Percentiles rank a stretch among this genome's conserved stretches.
These are phyloP conservation scores for Corniculantispora saksenae DNA, from an alignment of 2,329 filamentous ascomycete species.

Conservation along the genomic window DNA sequence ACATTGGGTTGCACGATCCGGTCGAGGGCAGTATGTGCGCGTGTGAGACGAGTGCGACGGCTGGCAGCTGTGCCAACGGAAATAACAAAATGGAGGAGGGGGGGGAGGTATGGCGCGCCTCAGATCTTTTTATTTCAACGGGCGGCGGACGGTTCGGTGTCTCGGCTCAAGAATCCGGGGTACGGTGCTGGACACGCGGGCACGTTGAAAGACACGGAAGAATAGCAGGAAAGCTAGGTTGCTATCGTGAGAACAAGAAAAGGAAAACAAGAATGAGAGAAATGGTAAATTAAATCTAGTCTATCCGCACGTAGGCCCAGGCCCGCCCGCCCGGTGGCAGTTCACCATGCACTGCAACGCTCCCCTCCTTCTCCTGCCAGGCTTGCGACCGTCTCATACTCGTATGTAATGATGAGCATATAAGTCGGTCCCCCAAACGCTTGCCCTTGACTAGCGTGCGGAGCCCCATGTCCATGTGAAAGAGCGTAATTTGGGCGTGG, in stretches of 20 bases:
- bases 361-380: not conserved
- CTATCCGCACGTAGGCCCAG: not conserved
- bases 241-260: not conserved
- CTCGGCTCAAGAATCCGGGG: conserved; percentile 8
- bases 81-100: not conserved
- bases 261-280: not conserved
- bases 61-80: not conserved
- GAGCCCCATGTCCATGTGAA: conserved; percentile 19
- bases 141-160: not conserved
- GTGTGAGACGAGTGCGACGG: not conserved
- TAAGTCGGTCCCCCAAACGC: conserved; percentile 7
- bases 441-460: conserved; percentile 13
- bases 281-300: not conserved
- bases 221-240: not conserved
- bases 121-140: not conserved
- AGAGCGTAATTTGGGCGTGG: not conserved
- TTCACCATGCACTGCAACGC: not conserved
- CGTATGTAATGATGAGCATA: conserved; percentile 18
- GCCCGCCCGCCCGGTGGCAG: not conserved
- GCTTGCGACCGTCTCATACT: not conserved
- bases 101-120: not conserved
- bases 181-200: not conserved
- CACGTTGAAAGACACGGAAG: not conserved
- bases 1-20: no score
- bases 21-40: no score